phyloP scores from a whole-genome alignment of 73 alveolate species.

The Blepharisma japonicum region DNA sequence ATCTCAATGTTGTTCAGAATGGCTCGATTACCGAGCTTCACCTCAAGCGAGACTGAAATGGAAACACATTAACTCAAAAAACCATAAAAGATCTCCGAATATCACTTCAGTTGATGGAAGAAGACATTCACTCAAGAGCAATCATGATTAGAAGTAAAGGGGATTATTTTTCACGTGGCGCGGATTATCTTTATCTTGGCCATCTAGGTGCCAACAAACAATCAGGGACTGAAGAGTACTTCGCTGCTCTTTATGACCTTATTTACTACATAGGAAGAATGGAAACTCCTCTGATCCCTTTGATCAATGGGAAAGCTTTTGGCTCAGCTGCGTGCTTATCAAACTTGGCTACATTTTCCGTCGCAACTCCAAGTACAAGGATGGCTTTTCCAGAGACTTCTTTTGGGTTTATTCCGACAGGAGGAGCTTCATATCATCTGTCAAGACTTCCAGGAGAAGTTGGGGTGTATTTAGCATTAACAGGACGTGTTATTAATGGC shows the following conservation, averaged over 20 bases:
- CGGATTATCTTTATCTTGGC: constrained; percentile 18
- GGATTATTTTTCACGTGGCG: background rate
- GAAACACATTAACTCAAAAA: too few species aligned
- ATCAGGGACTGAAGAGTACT: background rate
- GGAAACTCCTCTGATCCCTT: constrained; percentile 26
- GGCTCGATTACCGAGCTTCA: too few species aligned
- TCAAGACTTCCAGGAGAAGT: constrained; percentile 60
- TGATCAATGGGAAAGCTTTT: background rate
- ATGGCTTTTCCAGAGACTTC: constrained; percentile 5
- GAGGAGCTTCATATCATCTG: constrained; percentile 50
- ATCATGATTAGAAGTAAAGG: too few species aligned
- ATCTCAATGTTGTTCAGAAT: too few species aligned
- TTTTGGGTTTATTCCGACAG: constrained; percentile 51
- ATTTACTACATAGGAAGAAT: background rate
- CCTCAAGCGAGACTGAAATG: too few species aligned
- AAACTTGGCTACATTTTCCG: background rate
- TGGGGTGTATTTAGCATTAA: constrained; percentile 53
- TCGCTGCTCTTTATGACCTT: background rate
- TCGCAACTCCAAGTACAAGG: constrained; percentile 3
- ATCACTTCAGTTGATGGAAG: too few species aligned
- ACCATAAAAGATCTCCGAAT: too few species aligned
- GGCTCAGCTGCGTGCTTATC: constrained; percentile 25
- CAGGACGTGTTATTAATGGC: constrained; percentile 47
- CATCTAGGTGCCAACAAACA: background rate
- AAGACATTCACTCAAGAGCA: too few species aligned